Base-by-base conservation (phyloP, 352 stramenopile species). In the Blastocystis sp. region DNA sequence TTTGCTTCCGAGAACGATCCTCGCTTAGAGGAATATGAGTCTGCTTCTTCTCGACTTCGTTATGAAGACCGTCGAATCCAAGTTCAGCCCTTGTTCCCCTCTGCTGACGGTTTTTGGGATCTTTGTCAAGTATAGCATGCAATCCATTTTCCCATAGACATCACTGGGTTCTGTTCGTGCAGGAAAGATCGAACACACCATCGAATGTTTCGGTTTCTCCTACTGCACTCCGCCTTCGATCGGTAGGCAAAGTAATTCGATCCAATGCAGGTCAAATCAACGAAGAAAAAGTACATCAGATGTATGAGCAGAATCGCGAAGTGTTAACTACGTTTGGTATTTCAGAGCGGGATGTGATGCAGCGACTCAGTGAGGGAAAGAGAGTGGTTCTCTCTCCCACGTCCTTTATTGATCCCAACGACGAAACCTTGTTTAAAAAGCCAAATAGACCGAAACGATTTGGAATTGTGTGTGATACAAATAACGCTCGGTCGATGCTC, bases 11-110 rank as follows among this genome's bases (percentile, higher is more conserved):
- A 91, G 89, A 62, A 87, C 94, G 0, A 68, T 92, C 66, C 91
- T 94, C 3, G 91, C 92, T 82, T 92, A 93, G 79, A 64, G 93
- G 1, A 81, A 92, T 79, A 26, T 91, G 70, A 34, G 45, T 79
- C 76, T 90, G 73, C 26, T 18, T 45, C 5, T 24, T 45, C 41
- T 16, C 45, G 5, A 64, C 26, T 70, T 34, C 79, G 69, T 16
- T 68, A 87, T 64, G 66, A 39, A 50, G 39, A 55, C 45, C 43
- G 56, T 18, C 56, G 55, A 24, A 68, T 76, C 18, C 54, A 90
- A 50, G 68, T 76, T 1, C n/a, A 18, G 41, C 76, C 59, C 59
- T 26, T 87, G 41, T 79, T 53, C 56, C 56, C 55, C 7, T 59
- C 90, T 6, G 47, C 30, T 81, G 76, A 73, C 43, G 45, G 66